Conservation (phyloP, 169 alveolate species). For the Toxoplasma gondii region DNA sequence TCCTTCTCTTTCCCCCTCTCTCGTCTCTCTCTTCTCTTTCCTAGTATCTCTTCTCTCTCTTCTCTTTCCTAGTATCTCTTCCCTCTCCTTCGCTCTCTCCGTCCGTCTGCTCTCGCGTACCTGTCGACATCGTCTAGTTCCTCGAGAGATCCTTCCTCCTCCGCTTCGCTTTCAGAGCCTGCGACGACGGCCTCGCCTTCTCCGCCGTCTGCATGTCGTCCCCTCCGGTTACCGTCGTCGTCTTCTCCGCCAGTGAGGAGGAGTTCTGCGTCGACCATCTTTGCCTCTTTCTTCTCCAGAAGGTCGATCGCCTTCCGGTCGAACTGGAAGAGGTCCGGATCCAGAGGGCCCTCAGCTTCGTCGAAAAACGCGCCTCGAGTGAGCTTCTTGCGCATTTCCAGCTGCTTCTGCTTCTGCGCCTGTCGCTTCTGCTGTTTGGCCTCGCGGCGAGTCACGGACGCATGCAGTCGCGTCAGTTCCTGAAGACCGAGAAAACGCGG, state of each 20-base stretch:
- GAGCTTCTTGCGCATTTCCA: constrained; percentile 20
- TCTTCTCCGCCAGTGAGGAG: constrained; percentile 25
- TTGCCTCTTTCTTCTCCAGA: background rate
- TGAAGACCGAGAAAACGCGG: background rate
- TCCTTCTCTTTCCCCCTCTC: too few relatives aligned
- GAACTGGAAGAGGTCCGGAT: constrained; percentile 48
- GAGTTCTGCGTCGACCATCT: constrained; percentile 2
- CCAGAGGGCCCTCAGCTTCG: constrained; percentile 23
- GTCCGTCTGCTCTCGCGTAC: background rate
- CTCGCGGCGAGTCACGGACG: constrained; percentile 8
- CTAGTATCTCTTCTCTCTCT: too few relatives aligned
- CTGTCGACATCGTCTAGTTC: constrained; percentile 1
- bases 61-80: too few relatives aligned
- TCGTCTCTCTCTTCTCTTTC: too few relatives aligned
- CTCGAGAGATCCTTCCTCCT: constrained; percentile 23
- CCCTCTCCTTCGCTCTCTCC: too few relatives aligned
- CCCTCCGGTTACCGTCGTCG: background rate
- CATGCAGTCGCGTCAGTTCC: constrained; percentile 34
- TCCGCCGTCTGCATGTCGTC: background rate
- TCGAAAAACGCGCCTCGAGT: constrained; percentile 20
- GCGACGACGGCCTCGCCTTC: background rate
- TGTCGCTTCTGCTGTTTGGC: constrained; percentile 49
- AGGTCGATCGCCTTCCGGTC: background rate
- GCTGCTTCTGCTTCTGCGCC: constrained; percentile 42
- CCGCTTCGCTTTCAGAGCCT: constrained; percentile 9